Evolutionary conservation across 305 asterid species (phyloP), one percentile per base, ranked within the genome.

Genomic region (Fraxinus angustifolia): DNA sequence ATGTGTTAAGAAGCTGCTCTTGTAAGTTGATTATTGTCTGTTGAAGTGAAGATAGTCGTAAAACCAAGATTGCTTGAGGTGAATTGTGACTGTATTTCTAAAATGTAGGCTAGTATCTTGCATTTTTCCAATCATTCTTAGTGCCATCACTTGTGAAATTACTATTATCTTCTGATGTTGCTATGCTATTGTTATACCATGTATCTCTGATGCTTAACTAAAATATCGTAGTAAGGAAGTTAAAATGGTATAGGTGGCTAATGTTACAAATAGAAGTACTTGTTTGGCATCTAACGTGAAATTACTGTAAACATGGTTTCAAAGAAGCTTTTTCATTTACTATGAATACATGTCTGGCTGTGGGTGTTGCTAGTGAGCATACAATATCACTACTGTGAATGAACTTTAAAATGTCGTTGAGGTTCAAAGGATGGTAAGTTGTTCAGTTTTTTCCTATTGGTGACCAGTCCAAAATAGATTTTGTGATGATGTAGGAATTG

Each of bases 61-160:
- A 60, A 60, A 60, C 70, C 30, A 60, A 60, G 70, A 60, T 21
- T 60, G 71, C 30, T 6, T 60, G 60, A 60, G 70, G 70, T 60
- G 70, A 60, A 21, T 19, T 60, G 14, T 60, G 31, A 60, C 71
- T 21, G 71, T 21, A 60, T 60, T 60, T 19, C 30, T 60, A 23
- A 21, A 60, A 16, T 60, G 28, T 21, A 50, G 60, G 68, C 10
- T 23, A 60, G 31, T 60, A 21, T 60, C 28, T 60, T 60, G 16
- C 31, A 3, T 60, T 60, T 60, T 58, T 60, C 14, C 6, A 60
- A 3, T 23, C 8, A 2, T 62, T 62, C 31, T 62, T 62, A 62
- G 71, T 10, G 71, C 71, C 71, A 62, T 62, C 71, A 62, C 71
- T 62, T 23, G 71, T 62, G 71, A 62, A 60, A 50, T 50, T 50